Conservation (phyloP, 441 rosid species). For the Populus tomentosa region DNA sequence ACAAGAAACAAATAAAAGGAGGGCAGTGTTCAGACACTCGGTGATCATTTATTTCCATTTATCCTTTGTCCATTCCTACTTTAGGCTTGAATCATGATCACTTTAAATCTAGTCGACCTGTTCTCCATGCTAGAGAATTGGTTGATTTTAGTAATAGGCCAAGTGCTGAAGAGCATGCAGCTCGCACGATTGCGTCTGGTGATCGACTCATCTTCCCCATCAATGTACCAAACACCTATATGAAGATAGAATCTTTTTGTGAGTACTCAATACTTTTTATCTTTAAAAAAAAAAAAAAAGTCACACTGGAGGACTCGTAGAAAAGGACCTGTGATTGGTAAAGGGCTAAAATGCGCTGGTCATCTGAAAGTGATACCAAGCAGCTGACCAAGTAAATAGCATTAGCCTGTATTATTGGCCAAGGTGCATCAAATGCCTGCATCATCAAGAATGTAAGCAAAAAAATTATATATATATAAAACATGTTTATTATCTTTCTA, state of each 20-base stretch:
- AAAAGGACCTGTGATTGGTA: conserved; percentile 67
- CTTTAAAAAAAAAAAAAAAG: neutral
- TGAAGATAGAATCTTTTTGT: neutral
- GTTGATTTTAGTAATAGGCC: conserved; percentile 75
- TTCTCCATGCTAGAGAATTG: conserved; percentile 59
- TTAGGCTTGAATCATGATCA: conserved; percentile 33
- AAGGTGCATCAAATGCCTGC: conserved; percentile 97
- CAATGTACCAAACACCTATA: conserved; percentile 76
- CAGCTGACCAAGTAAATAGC: conserved; percentile 86
- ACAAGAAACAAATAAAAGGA: no score
- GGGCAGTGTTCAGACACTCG: neutral
- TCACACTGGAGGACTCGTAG: neutral
- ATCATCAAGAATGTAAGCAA: conserved; percentile 16
- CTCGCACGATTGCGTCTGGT: conserved; percentile 78
- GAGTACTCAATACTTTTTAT: neutral
- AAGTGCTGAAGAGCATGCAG: conserved; percentile 74
- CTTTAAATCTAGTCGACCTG: conserved; percentile 56
- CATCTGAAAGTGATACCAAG: conserved; percentile 78
- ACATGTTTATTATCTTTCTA: neutral
- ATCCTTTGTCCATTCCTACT: conserved; percentile 3
- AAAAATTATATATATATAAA: neutral
- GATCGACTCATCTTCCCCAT: conserved; percentile 86
- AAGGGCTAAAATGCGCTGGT: conserved; percentile 63
- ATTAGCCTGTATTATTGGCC: conserved; percentile 94
- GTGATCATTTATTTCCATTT: neutral